Evolutionary conservation across 305 asterid species (phyloP), one percentile per base, ranked within the genome.

Genomic region (Solanum hybrid): DNA sequence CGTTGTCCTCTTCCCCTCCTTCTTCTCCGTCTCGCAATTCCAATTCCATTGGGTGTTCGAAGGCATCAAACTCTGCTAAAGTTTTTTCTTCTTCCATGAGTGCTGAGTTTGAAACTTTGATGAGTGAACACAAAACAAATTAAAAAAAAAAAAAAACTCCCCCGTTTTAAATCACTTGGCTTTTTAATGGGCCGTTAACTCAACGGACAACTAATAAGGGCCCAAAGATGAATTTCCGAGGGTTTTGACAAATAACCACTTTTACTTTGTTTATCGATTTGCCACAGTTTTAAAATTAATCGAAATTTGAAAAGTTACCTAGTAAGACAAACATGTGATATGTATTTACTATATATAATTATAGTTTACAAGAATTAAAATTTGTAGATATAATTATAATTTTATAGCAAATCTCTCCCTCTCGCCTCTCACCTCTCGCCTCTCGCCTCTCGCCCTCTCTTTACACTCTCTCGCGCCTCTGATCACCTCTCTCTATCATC

Each of bases 41-140:
- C 86, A 91, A 61, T 88, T 93, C 95, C 86, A 75, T 67, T 28
- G 95, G 95, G 88, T 92, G 94, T 87, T 92, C 95, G 26, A 90
- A 88, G 6, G 91, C 94, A 90, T 89, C 92, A 86, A 92, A 91
- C 34, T 87, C 77, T 24, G 75, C 9, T 29, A 35, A 4, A 22
- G 42, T 67, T 31, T 6, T 39, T 11, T 3, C 89, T 73, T 51
- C 86, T 51, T 51, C 86, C 89, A 35, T 42, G 35, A 46, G 24
- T 46, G 28, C 10, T 16, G 73, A 9, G 73, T 29, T 83, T 11
- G 26, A 61, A 61, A 20, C 71, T 61, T 8, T 8, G 71, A 61
- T 61, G 40, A 29, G 39, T 10, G 20, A 10, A 29, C 11, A 2
- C 36, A n/a, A 36, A 22, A 12, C 5, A 40, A 40, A 11, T 0